Conservation (phyloP, 495 filamentous ascomycete genomes). For the Hyaloscypha bicolor region DNA sequence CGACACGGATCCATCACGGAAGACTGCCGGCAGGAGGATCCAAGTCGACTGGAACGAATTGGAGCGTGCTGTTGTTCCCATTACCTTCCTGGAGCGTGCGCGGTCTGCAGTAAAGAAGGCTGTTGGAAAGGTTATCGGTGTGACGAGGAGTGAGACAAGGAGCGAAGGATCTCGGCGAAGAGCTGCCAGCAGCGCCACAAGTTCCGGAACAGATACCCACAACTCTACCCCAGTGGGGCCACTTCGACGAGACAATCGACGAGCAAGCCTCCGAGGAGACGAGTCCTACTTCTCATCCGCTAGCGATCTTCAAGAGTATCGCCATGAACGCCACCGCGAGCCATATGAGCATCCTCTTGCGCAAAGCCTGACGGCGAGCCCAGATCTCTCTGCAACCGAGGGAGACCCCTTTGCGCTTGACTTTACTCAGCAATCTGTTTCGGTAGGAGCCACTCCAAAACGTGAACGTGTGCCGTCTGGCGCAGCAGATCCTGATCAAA, state of each 20-base stretch:
- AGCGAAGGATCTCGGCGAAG: conserved; percentile 55
- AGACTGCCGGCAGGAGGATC: conserved; percentile 84
- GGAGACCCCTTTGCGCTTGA: conserved; percentile 40
- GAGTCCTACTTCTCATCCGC: conserved; percentile 62
- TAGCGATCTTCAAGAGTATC: conserved; percentile 41
- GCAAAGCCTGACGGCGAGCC: conserved; percentile 77
- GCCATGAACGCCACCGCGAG: conserved; percentile 29
- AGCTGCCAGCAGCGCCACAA: conserved; percentile 61
- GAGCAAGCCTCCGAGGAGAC: conserved; percentile 71
- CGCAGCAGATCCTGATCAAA: conserved; percentile 60
- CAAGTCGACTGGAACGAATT: conserved; percentile 91
- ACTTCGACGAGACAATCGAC: conserved; percentile 52
- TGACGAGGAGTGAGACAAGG: conserved; percentile 51
- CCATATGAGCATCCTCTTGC: conserved; percentile 67
- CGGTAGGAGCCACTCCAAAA: conserved; percentile 40
- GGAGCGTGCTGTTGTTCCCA: conserved; percentile 83
- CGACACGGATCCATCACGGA: conserved; percentile 83
- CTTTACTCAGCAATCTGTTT: conserved; percentile 39
- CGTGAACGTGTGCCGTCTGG: conserved; percentile 41
- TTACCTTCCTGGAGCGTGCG: conserved; percentile 81
- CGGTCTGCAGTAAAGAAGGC: conserved; percentile 69
- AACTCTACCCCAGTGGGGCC: conserved; percentile 35
- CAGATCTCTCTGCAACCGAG: conserved; percentile 51
- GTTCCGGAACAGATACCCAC: conserved; percentile 43
- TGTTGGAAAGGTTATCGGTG: conserved; percentile 60